These are phyloP conservation scores for Colletotrichum tropicale DNA, from an alignment of 2,329 filamentous ascomycete species.

Conservation along the genomic window DNA sequence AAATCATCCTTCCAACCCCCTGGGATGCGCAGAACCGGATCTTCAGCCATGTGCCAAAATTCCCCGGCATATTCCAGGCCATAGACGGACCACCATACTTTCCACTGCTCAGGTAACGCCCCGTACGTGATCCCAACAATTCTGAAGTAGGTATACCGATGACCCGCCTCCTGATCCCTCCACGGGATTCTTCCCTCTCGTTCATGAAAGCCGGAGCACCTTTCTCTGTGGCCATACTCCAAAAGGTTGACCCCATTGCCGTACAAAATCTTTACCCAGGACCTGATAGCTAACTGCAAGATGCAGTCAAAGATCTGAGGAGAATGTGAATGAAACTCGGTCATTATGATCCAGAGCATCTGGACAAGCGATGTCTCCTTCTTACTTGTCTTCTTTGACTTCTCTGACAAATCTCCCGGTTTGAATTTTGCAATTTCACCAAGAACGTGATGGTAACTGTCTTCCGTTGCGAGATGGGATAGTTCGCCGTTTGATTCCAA, in stretches of 20 bases:
- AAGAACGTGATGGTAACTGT: no score
- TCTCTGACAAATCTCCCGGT: no score
- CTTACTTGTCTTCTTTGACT: accelerated
- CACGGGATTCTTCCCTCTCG: neutral
- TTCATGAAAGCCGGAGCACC: accelerated
- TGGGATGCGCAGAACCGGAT: neutral
- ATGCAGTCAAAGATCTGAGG: neutral
- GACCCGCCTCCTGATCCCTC: accelerated
- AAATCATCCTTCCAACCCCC: neutral
- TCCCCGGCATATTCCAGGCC: neutral
- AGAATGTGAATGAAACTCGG: neutral
- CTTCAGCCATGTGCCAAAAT: neutral
- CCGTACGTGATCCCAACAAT: neutral
- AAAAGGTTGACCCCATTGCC: slow-evolving; percentile 22
- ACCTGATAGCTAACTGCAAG: neutral
- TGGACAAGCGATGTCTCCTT: no score
- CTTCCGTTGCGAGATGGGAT: no score
- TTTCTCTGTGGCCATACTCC: slow-evolving; percentile 25
- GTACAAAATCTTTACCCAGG: neutral
- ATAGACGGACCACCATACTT: neutral
- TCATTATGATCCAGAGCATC: no score
- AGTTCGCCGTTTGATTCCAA: no score
- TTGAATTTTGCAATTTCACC: no score
- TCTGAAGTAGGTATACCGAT: neutral
- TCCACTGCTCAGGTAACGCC: neutral